These are phyloP conservation scores for Xylona heveae DNA, from an alignment of 495 filamentous ascomycete species.

Conservation along the genomic window DNA sequence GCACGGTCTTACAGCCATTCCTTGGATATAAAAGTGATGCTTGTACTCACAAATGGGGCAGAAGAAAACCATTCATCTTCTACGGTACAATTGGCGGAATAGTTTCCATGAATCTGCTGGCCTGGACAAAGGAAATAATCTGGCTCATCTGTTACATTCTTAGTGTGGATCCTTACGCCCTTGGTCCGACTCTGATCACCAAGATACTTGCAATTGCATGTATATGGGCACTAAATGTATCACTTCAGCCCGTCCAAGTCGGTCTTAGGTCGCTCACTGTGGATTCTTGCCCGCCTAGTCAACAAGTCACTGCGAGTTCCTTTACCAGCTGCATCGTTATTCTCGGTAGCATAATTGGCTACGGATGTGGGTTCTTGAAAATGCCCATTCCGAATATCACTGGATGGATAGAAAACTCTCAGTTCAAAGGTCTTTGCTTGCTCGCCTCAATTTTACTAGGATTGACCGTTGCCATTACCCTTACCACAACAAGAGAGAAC, in stretches of 20 bases:
- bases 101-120: not conserved
- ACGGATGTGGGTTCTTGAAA: not conserved
- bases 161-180: not conserved
- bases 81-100: not conserved
- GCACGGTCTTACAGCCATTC: not conserved
- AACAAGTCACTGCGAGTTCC: not conserved
- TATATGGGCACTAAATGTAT: not conserved
- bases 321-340: not conserved
- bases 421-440: not conserved
- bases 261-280: not conserved
- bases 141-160: not conserved
- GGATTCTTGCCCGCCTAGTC: not conserved
- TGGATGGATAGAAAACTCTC: not conserved
- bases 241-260: not conserved
- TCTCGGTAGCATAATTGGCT: not conserved
- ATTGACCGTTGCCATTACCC: not conserved
- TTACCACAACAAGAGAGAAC: not conserved
- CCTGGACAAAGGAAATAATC: not conserved
- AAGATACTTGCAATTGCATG: not conserved
- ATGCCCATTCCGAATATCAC: not conserved
- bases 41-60: not conserved
- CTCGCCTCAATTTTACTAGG: not conserved
- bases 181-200: not conserved
- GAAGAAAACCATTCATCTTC: not conserved
- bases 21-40: not conserved